These are phyloP conservation scores for Chlamydomonas sp. DNA, from an alignment of 139 green algal species.

Conservation along the genomic window DNA sequence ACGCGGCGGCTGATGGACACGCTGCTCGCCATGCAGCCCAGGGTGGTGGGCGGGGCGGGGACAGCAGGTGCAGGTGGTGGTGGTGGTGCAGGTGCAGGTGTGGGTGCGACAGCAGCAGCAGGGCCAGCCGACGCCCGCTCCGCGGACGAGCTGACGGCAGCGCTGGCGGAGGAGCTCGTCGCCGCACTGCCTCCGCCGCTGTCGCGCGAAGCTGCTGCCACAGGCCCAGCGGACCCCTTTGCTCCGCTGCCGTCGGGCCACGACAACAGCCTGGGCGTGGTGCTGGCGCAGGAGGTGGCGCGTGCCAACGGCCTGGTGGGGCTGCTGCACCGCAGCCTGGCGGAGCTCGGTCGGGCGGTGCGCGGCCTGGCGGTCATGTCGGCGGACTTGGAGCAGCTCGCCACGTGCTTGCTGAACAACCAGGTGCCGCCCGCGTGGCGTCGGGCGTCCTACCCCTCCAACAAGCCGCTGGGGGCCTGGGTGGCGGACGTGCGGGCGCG, in stretches of 20 bases:
- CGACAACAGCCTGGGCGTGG: conserved; percentile 77
- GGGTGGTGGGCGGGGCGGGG: conserved; percentile 11
- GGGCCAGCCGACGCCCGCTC: conserved; percentile 3
- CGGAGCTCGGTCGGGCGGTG: conserved; percentile 72
- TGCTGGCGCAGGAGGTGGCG: conserved; percentile 64
- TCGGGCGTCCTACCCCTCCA: conserved; percentile 75
- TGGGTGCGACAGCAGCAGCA: not conserved
- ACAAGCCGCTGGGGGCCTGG: conserved; percentile 83
- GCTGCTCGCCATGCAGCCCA: conserved; percentile 75
- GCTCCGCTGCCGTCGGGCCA: conserved; percentile 59
- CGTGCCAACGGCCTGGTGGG: conserved; percentile 30
- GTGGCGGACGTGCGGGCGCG: conserved; percentile 72
- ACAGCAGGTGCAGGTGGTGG: not conserved
- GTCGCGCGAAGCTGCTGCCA: conserved; percentile 38
- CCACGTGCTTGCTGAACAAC: conserved; percentile 68
- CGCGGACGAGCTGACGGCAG: conserved; percentile 56
- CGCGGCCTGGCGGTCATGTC: conserved; percentile 82
- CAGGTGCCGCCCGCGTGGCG: conserved; percentile 73
- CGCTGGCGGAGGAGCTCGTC: conserved; percentile 58
- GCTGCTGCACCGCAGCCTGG: conserved; percentile 20
- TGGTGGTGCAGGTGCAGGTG: not conserved
- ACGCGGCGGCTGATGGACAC: conserved; percentile 54
- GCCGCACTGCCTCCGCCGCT: conserved; percentile 56
- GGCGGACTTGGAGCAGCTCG: conserved; percentile 69
- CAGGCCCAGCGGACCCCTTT: conserved; percentile 47